Percentiles rank a stretch among this genome's conserved stretches.
These are phyloP conservation scores for Dacryopinax primogenitus DNA, from an alignment of 768 basidiomycete genomes.

Conservation along the genomic window DNA sequence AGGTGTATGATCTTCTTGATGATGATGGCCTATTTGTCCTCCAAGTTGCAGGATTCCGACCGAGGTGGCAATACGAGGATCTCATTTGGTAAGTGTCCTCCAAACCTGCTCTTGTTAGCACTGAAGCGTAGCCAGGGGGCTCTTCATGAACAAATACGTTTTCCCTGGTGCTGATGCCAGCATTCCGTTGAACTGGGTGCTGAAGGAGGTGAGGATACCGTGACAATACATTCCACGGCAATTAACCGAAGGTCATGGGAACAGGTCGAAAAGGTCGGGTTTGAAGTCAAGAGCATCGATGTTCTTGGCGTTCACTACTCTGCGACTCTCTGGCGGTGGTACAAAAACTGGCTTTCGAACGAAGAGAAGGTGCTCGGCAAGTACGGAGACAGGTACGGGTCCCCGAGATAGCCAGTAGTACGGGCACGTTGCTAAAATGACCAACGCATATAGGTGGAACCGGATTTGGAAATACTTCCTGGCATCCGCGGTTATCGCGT, in stretches of 20 bases:
- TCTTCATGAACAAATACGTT: conserved; percentile 97
- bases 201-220: conserved; percentile 44
- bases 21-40: conserved; percentile 90
- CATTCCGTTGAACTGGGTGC: conserved; percentile 90
- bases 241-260: not conserved
- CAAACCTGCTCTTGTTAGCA: not conserved
- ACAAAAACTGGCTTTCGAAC: conserved; percentile 93
- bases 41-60: conserved; percentile 95
- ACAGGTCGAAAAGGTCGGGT: conserved; percentile 66
- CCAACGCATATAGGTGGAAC: conserved; percentile 49
- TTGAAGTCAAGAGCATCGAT: conserved; percentile 92
- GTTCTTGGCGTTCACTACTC: conserved; percentile 97
- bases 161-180: conserved; percentile 98
- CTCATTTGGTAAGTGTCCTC: conserved; percentile 59
- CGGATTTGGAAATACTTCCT: conserved; percentile 96
- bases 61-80: conserved; percentile 97
- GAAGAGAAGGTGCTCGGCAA: conserved; percentile 75
- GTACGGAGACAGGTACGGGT: conserved; percentile 61
- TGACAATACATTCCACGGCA: not conserved
- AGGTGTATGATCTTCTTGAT: conserved; percentile 85
- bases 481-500: conserved; percentile 73
- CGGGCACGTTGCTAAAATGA: not conserved
- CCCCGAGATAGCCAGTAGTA: not conserved
- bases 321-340: conserved; percentile 82
- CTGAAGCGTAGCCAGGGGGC: conserved; percentile 42